Conservation (phyloP, 441 rosid genomes). For the Melastoma candidum region DNA sequence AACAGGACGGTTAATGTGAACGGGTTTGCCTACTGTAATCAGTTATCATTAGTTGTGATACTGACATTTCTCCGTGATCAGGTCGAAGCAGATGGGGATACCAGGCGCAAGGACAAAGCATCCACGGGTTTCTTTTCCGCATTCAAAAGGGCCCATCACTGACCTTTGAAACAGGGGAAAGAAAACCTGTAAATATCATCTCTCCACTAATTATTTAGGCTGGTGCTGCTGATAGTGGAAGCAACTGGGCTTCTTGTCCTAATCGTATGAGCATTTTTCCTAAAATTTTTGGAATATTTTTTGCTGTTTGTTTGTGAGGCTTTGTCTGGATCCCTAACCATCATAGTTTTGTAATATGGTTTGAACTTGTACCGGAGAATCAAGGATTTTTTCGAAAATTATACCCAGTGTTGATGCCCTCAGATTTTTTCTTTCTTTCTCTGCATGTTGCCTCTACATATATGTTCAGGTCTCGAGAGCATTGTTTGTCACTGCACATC, state of each 20-base stretch:
- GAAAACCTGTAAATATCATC: slow-evolving; percentile 20
- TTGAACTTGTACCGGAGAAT: too few species aligned
- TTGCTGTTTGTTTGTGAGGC: too few species aligned
- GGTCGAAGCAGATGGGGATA: slow-evolving; percentile 48
- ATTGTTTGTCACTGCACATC: slow-evolving; percentile 11
- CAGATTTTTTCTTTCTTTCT: too few species aligned
- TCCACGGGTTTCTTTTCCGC: slow-evolving; percentile 38
- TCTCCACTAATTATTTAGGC: slow-evolving; percentile 11
- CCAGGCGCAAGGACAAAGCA: slow-evolving; percentile 35
- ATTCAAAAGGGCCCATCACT: slow-evolving; percentile 41
- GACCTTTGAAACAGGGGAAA: slow-evolving; percentile 15
- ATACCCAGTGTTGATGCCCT: too few species aligned
- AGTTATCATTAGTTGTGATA: too few species aligned
- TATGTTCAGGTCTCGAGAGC: background rate
- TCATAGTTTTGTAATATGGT: too few species aligned
- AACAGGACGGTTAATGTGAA: slow-evolving; percentile 10
- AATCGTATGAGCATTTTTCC: too few species aligned
- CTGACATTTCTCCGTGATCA: slow-evolving; percentile 12
- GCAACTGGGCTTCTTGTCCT: too few species aligned
- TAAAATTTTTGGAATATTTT: too few species aligned
- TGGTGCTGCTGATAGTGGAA: slow-evolving; percentile 1
- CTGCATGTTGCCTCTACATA: too few species aligned
- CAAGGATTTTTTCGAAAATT: too few species aligned
- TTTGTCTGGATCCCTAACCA: too few species aligned
- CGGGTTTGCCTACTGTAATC: background rate